Conservation (phyloP, 768 basidiomycete species). For the Leucosporidium creatinivorum region DNA sequence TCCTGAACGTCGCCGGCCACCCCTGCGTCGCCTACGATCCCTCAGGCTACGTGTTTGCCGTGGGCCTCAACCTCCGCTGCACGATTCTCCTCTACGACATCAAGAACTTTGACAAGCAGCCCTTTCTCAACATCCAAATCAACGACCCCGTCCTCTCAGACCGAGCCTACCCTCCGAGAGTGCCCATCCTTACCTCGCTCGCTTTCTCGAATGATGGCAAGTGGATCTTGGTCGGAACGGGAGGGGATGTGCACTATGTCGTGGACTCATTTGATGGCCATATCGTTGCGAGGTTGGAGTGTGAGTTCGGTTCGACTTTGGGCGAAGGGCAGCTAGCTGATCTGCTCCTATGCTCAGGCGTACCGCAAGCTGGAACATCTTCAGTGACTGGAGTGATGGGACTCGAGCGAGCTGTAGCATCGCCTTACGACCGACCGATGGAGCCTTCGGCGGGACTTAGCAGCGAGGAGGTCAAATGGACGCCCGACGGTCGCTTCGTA, state of each 20-base stretch:
- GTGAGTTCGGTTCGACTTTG: not conserved
- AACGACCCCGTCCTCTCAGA: conserved; percentile 65
- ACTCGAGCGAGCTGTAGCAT: conserved; percentile 58
- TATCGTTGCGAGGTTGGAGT: conserved; percentile 63
- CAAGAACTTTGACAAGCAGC: conserved; percentile 80
- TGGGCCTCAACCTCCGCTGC: conserved; percentile 67
- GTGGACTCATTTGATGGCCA: conserved; percentile 82
- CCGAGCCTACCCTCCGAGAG: conserved; percentile 73
- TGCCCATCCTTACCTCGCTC: conserved; percentile 83
- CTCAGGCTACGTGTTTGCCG: conserved; percentile 75
- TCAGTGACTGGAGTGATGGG: conserved; percentile 51
- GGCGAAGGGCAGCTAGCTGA: not conserved
- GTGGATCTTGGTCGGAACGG: conserved; percentile 84
- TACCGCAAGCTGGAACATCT: not conserved
- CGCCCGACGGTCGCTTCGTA: conserved; percentile 85
- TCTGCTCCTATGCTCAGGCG: not conserved
- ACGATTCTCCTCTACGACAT: conserved; percentile 79
- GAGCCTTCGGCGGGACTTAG: conserved; percentile 68
- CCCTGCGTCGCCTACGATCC: conserved; percentile 80
- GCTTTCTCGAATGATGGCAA: conserved; percentile 85
- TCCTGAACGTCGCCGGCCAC: conserved; percentile 58
- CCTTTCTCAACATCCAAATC: conserved; percentile 75
- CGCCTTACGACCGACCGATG: conserved; percentile 49
- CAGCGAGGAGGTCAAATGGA: conserved; percentile 91
- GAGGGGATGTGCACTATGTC: conserved; percentile 85